These are phyloP conservation scores for Trifolium subterraneum DNA, from an alignment of 306 rosid species.

Conservation along the genomic window DNA sequence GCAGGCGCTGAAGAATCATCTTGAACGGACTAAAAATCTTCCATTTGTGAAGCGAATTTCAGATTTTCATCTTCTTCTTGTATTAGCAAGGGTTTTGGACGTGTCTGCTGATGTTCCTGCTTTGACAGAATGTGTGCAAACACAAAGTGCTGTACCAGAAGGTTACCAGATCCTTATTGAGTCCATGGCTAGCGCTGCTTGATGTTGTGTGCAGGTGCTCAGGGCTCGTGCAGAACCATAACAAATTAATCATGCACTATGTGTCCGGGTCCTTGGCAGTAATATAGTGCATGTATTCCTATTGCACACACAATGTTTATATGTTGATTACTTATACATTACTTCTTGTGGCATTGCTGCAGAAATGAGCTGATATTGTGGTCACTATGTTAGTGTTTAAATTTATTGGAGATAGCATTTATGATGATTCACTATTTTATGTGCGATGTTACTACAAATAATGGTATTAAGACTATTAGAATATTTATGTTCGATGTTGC, in stretches of 20 bases:
- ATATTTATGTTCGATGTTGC: background rate
- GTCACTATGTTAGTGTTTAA: slow-evolving; percentile 35
- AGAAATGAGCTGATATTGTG: slow-evolving; percentile 37
- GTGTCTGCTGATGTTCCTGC: slow-evolving; percentile 82
- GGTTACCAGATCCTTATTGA: slow-evolving; percentile 92
- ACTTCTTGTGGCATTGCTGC: slow-evolving; percentile 39
- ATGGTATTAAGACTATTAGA: slow-evolving; percentile 4
- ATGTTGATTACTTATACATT: slow-evolving; percentile 43
- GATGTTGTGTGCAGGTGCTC: slow-evolving; percentile 40
- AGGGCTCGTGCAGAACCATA: slow-evolving; percentile 34
- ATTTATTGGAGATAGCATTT: slow-evolving; percentile 32
- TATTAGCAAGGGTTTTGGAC: slow-evolving; percentile 71
- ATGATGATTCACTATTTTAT: slow-evolving; percentile 27
- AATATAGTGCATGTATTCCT: slow-evolving; percentile 44
- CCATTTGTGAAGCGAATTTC: slow-evolving; percentile 85
- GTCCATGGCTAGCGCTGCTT: slow-evolving; percentile 81
- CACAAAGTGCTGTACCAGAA: slow-evolving; percentile 74
- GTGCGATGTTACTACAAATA: slow-evolving; percentile 2
- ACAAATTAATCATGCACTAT: slow-evolving; percentile 38
- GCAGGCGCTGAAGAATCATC: slow-evolving; percentile 82
- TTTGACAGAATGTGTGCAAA: slow-evolving; percentile 79
- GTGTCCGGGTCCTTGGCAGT: slow-evolving; percentile 40
- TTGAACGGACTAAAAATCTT: slow-evolving; percentile 72
- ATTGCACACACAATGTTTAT: slow-evolving; percentile 32
- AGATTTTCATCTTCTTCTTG: slow-evolving; percentile 88